These are phyloP conservation scores for Scalesia atractyloides DNA, from an alignment of 129 eudicot species.

Conservation along the genomic window DNA sequence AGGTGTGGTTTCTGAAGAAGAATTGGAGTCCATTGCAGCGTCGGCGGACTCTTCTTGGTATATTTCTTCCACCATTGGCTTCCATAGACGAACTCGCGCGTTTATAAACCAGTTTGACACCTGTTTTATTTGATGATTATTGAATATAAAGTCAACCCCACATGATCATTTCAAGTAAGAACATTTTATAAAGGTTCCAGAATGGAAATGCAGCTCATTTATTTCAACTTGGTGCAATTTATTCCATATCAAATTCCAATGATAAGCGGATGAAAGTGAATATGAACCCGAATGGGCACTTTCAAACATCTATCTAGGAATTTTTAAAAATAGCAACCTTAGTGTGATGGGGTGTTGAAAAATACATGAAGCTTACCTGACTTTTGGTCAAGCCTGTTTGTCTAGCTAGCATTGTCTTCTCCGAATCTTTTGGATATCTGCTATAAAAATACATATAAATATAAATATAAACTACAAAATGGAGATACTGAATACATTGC, in stretches of 20 bases:
- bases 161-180: background rate
- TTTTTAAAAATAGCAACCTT: no score
- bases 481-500: background rate
- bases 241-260: no score
- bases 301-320: no score
- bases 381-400: constrained; percentile 84
- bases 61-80: constrained; percentile 92
- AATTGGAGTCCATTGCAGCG: constrained; percentile 51
- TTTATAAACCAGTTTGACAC: constrained; percentile 93
- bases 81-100: constrained; percentile 83
- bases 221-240: no score
- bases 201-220: no score
- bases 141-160: no score
- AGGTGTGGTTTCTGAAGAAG: constrained; percentile 48
- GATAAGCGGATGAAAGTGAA: no score
- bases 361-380: constrained; percentile 49
- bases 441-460: background rate
- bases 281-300: no score
- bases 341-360: no score
- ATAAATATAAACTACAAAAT: background rate
- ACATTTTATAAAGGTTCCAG: background rate
- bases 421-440: constrained; percentile 86
- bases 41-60: constrained; percentile 73
- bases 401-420: constrained; percentile 79
- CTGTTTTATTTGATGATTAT: constrained; percentile 25